Base-by-base conservation (phyloP, 73 alveolate species). In the Symbiodinium natans region DNA sequence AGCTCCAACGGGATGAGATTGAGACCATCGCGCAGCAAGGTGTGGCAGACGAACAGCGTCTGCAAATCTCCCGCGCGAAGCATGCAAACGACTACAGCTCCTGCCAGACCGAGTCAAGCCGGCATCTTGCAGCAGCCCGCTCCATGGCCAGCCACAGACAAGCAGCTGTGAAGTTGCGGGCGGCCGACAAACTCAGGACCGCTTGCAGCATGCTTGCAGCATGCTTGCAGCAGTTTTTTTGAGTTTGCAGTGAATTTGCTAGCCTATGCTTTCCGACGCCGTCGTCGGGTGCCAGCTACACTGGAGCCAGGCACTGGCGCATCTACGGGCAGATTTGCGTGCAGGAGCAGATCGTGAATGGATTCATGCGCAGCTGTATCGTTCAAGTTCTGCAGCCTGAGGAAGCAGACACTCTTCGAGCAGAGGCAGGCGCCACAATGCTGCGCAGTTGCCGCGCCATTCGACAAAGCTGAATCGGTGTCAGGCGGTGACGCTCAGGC, bases 71-170 rank as follows among this genome's bases (percentile, higher is more conserved):
- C 27, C 17, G 36, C 27, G 80, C 80, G 27, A 63, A 63, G 80
- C 80, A 63, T 63, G 80, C 80, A 19, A 63, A 63, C 80, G 80
- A 63, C 80, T 29, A 29, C 80, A 63, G 80, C 80, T 63, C 80
- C 36, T 63, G 33, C 80, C 31, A 27, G 80, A 29, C 80, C 15
- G 80, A 63, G 33, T 63, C 80, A 6, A 63, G 40, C 36, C 80
- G 80, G 38, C 80, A 63, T 36, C 80, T 63, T 17, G 80, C 80
- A 3, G 80, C 80, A 63, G 80, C 80, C 31, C 80, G 80, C 80
- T 23, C 31, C 80, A 63, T 63, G 80, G 80, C 80, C 80, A 29
- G 80, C 40, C 80, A 63, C 80, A 25, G 80, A n/a, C 80, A 23
- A 13, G 80, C 80, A 63, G 33, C 80, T 17, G 80, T n/a, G 36